Evolutionary conservation across 352 stramenopile genomes (phyloP), one percentile per base, ranked within the genome.

Genomic region (Saprolegnia parasitica): DNA sequence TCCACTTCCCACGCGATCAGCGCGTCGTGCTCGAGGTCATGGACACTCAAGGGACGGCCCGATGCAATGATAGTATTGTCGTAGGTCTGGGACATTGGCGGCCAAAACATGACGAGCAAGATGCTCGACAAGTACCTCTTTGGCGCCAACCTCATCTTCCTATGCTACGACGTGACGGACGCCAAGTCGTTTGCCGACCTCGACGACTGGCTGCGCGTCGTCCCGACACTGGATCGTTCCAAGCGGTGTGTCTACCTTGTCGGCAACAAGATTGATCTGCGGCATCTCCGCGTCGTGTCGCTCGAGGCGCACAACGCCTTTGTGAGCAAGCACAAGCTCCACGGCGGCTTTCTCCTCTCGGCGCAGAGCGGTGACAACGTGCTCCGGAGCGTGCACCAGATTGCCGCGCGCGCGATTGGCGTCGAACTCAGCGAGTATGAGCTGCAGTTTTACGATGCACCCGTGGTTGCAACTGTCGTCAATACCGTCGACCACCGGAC

Each of bases 111-210:
- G 67, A 84, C 81, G 72, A 95, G 87, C 74, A 91, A 88, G 66
- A 96, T 95, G 86, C 72, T 96, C 55, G 72, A 65, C 71, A 96
- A 94, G 72, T 95, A 96, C 73, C 68, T 96, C 26, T 95, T 83
- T 50, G 83, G 81, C 32, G 83, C 83, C 24, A 74, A 95, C 60
- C 82, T 95, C 16, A 85, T 86, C 24, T 72, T 95, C 68, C 61
- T 96, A 13, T 95, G 88, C 73, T 96, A 96, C 65, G 86, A 96
- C 57, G 83, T 96, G 32, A 96, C 87, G 40, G 86, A 96, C 58
- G 74, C 81, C 24, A 81, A 92, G 77, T 93, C 83, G 11, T 94
- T 96, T 72, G 81, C 67, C 29, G 84, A 96, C 56, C 76, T 78
- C 9, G 81, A 93, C 46, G 86, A 95, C 76, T 96, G 87, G 86